Evolutionary conservation across 192 early-diverging fungal genomes (phyloP).

Genomic region (Coemansia sp.): DNA sequence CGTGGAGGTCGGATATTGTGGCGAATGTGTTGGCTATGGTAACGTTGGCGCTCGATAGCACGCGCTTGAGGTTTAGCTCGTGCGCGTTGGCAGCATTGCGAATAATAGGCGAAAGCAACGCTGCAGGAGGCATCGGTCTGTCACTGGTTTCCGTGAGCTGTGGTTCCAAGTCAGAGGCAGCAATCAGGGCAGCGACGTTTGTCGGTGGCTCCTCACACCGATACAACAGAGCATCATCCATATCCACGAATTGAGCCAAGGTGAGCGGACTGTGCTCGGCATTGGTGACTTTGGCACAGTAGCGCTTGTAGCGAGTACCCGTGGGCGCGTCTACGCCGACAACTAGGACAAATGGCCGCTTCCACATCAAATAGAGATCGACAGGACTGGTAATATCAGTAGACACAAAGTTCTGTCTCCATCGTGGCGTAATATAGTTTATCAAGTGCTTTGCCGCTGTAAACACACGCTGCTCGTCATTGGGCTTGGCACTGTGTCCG

Average conservation of each 20-base stretch:
- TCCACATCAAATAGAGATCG: slow-evolving; percentile 61
- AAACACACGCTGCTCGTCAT: slow-evolving; percentile 45
- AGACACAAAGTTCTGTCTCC: slow-evolving; percentile 73
- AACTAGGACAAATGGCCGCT: slow-evolving; percentile 78
- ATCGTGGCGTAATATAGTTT: slow-evolving; percentile 70
- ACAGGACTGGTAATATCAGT: slow-evolving; percentile 58
- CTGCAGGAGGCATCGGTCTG: not conserved
- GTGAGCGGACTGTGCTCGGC: slow-evolving; percentile 8
- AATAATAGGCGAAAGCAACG: slow-evolving; percentile 24
- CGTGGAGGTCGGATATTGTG: slow-evolving; percentile 35
- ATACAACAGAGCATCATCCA: slow-evolving; percentile 59
- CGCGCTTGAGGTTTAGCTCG: slow-evolving; percentile 32
- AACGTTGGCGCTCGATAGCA: slow-evolving; percentile 57
- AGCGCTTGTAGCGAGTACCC: slow-evolving; percentile 64
- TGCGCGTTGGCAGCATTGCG: slow-evolving; percentile 11
- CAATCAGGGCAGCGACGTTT: not conserved
- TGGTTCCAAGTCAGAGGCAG: not conserved
- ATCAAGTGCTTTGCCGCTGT: slow-evolving; percentile 59
- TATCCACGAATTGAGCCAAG: slow-evolving; percentile 61
- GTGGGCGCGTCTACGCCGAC: slow-evolving; percentile 84
- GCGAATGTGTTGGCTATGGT: slow-evolving; percentile 62
- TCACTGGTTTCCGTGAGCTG: not conserved
- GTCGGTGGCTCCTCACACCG: slow-evolving; percentile 15
- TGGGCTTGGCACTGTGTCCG: not conserved
- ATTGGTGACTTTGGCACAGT: slow-evolving; percentile 32